phyloP scores from a whole-genome alignment of 768 basidiomycete genomes.

The Trametes punicea region DNA sequence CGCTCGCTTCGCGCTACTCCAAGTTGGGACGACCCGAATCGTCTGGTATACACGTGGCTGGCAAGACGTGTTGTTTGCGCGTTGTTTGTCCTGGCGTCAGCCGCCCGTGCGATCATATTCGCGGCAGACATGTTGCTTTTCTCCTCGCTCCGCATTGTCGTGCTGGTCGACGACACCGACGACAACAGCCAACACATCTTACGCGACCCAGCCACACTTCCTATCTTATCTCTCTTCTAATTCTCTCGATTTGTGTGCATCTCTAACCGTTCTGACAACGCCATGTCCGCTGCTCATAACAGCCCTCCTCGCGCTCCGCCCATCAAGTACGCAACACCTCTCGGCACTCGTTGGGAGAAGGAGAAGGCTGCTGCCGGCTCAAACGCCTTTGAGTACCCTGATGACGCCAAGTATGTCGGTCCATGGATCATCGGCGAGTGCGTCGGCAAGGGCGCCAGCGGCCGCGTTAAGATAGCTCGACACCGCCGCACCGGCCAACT shows the following conservation, averaged over 20 bases:
- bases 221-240: slow-evolving; percentile 4
- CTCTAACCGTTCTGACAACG: slow-evolving; percentile 6
- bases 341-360: slow-evolving; percentile 84
- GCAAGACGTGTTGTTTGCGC: slow-evolving; percentile 20
- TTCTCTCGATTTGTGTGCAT: neutral
- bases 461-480: slow-evolving; percentile 90
- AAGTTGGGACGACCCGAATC: neutral
- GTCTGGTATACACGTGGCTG: slow-evolving; percentile 9
- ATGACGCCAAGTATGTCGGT: slow-evolving; percentile 83
- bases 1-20: neutral
- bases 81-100: slow-evolving; percentile 22
- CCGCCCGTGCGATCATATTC: slow-evolving; percentile 1
- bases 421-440: slow-evolving; percentile 94
- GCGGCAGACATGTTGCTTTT: slow-evolving; percentile 13
- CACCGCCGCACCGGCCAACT: slow-evolving; percentile 84
- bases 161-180: slow-evolving; percentile 17
- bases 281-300: slow-evolving; percentile 22
- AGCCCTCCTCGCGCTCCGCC: slow-evolving; percentile 70
- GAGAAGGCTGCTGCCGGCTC: slow-evolving; percentile 80
- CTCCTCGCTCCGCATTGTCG: slow-evolving; percentile 8
- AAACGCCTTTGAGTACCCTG: slow-evolving; percentile 73
- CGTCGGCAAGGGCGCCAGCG: slow-evolving; percentile 90
- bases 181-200: slow-evolving; percentile 7
- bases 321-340: slow-evolving; percentile 63
- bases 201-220: neutral